These are phyloP conservation scores for Colletotrichum limetticola DNA, from an alignment of 2,329 filamentous ascomycete species.

Conservation along the genomic window DNA sequence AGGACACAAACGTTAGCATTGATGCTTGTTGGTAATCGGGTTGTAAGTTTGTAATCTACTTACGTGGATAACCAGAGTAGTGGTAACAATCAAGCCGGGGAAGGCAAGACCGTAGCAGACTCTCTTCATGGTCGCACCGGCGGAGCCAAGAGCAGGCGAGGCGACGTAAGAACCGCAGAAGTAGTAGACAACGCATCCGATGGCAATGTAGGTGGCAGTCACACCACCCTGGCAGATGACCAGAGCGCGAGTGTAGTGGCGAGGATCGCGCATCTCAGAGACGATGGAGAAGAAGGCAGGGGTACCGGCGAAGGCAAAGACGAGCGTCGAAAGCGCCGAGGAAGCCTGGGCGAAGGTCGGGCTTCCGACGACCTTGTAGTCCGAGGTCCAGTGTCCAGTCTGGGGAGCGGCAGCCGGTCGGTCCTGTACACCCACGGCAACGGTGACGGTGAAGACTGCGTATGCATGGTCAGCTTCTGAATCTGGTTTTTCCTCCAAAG, in stretches of 20 bases:
- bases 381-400: slow-evolving; percentile 38
- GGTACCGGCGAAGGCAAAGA: slow-evolving; percentile 52
- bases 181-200: slow-evolving; percentile 55
- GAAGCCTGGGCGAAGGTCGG: slow-evolving; percentile 63
- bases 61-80: slow-evolving; percentile 43
- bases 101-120: slow-evolving; percentile 54
- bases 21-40: no score
- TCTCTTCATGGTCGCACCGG: slow-evolving; percentile 53
- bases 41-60: background rate
- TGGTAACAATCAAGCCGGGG: slow-evolving; percentile 43
- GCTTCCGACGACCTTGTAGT: slow-evolving; percentile 64
- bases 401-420: slow-evolving; percentile 40
- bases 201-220: slow-evolving; percentile 45
- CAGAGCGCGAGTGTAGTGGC: slow-evolving; percentile 43
- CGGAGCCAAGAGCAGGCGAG: slow-evolving; percentile 58
- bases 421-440: slow-evolving; percentile 45
- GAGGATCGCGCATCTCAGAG: slow-evolving; percentile 48
- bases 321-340: slow-evolving; percentile 44
- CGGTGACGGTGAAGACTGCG: slow-evolving; percentile 41
- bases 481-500: background rate
- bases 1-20: background rate
- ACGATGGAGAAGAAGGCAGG: slow-evolving; percentile 47
- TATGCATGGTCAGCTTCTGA: background rate
- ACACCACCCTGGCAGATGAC: slow-evolving; percentile 42
- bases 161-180: slow-evolving; percentile 58